These are phyloP conservation scores for Oldenlandia corymbosa DNA, from an alignment of 257 asterid species.

Conservation along the genomic window DNA sequence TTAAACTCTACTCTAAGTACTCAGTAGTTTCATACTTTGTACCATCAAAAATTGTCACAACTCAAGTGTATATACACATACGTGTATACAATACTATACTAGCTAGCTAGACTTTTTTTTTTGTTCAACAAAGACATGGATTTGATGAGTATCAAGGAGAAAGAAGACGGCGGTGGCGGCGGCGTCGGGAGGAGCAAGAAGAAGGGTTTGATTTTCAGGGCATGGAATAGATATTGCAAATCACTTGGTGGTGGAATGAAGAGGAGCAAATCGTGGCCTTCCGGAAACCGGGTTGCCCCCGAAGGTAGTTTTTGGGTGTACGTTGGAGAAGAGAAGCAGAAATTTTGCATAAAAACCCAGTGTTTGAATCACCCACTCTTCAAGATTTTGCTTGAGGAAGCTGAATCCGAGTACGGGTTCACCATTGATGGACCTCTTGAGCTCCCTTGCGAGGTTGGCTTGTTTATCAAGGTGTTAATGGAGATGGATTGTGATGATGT, in stretches of 20 bases:
- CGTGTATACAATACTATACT: too few relatives aligned
- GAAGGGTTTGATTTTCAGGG: slow-evolving; percentile 44
- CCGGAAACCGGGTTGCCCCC: slow-evolving; percentile 18
- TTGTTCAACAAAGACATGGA: too few relatives aligned
- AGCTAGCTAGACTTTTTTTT: too few relatives aligned
- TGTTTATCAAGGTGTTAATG: slow-evolving; percentile 32
- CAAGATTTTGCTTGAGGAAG: slow-evolving; percentile 51
- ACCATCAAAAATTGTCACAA: too few relatives aligned
- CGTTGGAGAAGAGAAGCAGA: slow-evolving; percentile 42
- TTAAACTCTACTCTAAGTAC: too few relatives aligned
- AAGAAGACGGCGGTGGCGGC: background rate
- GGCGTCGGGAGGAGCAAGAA: slow-evolving; percentile 16
- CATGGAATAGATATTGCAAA: slow-evolving; percentile 48
- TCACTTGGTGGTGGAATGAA: slow-evolving; percentile 19
- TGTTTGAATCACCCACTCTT: slow-evolving; percentile 54
- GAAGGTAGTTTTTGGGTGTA: slow-evolving; percentile 54
- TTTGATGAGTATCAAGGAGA: slow-evolving; percentile 10
- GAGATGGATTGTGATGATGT: too few relatives aligned
- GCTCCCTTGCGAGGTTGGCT: slow-evolving; percentile 53
- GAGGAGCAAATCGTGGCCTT: slow-evolving; percentile 27
- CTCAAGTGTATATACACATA: too few relatives aligned
- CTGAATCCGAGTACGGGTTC: slow-evolving; percentile 56
- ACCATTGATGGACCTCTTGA: slow-evolving; percentile 44
- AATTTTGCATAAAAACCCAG: slow-evolving; percentile 43
- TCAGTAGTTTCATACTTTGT: too few relatives aligned